These are phyloP conservation scores for Hypericum androsaemum DNA, from an alignment of 345 rosid genomes.

Conservation along the genomic window DNA sequence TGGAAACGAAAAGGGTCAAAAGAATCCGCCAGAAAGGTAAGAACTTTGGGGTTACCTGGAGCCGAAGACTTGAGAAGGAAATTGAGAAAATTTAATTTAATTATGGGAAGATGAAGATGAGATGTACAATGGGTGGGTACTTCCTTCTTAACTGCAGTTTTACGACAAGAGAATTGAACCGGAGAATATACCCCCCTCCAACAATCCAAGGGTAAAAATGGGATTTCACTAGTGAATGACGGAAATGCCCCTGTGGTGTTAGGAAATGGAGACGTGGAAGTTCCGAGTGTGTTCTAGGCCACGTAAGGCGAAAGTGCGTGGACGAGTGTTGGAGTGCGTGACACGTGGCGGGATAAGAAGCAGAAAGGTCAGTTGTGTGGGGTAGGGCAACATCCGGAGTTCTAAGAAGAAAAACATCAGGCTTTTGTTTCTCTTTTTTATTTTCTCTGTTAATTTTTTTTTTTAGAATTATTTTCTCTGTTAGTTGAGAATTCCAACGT, in stretches of 20 bases:
- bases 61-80: no score
- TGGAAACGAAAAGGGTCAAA: no score
- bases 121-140: not conserved
- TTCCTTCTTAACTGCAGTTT: not conserved
- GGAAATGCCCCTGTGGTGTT: slow-evolving; percentile 12
- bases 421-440: no score
- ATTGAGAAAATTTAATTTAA: no score
- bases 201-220: slow-evolving; percentile 18
- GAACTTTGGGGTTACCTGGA: no score
- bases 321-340: not conserved
- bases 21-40: no score
- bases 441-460: no score
- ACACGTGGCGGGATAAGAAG: slow-evolving; percentile 15
- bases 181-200: slow-evolving; percentile 39
- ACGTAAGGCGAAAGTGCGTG: slow-evolving; percentile 8
- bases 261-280: not conserved
- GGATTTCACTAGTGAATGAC: slow-evolving; percentile 8
- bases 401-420: no score
- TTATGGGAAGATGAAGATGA: not conserved
- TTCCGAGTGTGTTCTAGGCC: not conserved
- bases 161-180: slow-evolving; percentile 19
- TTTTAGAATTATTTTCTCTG: no score
- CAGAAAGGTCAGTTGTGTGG: not conserved
- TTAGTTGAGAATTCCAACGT: no score
- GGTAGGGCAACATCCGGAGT: no score